Evolutionary conservation across 2,329 filamentous ascomycete genomes (phyloP), one percentile per base, ranked within the genome.

Genomic region (Hymenoscyphus fraxineus): DNA sequence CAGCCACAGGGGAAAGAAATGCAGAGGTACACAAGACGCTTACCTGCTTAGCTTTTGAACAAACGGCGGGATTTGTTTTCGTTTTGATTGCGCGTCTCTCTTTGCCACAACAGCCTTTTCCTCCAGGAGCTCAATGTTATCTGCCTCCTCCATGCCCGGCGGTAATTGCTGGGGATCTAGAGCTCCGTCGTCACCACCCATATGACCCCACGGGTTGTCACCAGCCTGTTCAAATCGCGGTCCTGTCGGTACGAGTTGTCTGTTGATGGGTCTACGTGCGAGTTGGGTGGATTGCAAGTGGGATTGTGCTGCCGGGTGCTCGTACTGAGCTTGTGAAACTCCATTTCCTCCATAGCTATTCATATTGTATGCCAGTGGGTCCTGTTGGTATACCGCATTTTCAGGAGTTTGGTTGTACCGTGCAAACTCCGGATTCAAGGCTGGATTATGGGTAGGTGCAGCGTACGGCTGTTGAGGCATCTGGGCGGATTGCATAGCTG

Each of bases 31-130:
- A 40, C 38, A 41, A 31, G 64, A 62, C 60, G 63, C 85, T 79
- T 81, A 96, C 94, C 94, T 98, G 87, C 93, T 96, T 63, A 99
- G 80, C 76, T 99, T 99, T 77, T 97, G 93, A 55, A 99, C 93
- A 80, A 99, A 99, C 0, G 95, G 94, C 0, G 95, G 94, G 12
- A 99, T 98, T 73, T 96, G 91, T 78, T 98, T 98, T 72, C 93
- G 84, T 78, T 97, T 98, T 16, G 89, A 85, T 75, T 93, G 90
- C 0, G 93, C 89, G 65, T 98, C 95, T 74, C 89, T 87, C 80
- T 96, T 97, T 9, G 93, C 93, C 67, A 90, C 81, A 68, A 89
- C 83, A 27, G 93, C 93, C 77, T 88, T 88, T 75, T 90, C 87
- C 74, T 96, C 92, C 66, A 97, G 79, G 62, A 90, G 82, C 67